Evolutionary conservation across 2,329 filamentous ascomycete genomes (phyloP).

Genomic region (Trichoderma sp.): DNA sequence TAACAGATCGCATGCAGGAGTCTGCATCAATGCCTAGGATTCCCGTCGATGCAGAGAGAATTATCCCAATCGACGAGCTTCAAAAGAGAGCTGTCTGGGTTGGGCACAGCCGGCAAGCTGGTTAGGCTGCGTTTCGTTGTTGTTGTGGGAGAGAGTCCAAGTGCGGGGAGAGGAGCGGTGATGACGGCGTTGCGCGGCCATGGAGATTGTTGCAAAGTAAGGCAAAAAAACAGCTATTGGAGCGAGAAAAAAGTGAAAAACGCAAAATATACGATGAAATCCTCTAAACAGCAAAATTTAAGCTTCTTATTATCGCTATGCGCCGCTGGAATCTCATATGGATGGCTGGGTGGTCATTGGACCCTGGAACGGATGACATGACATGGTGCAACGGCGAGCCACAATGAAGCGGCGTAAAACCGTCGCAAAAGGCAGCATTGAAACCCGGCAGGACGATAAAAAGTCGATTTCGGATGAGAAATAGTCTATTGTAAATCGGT

Average conservation of each 20-base stretch:
- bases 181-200: neutral
- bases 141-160: slow-evolving; percentile 4
- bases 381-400: slow-evolving; percentile 11
- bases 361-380: slow-evolving; percentile 5
- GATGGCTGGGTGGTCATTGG: neutral
- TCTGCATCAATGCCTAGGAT: slow-evolving; percentile 10
- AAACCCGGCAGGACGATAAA: neutral
- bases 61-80: neutral
- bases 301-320: neutral
- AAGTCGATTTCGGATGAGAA: neutral
- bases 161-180: slow-evolving; percentile 7
- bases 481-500: neutral
- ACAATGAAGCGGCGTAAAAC: neutral
- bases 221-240: neutral
- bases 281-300: neutral
- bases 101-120: slow-evolving; percentile 10
- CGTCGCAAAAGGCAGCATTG: neutral
- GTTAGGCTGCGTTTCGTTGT: slow-evolving; percentile 3
- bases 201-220: neutral
- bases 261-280: neutral
- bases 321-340: neutral
- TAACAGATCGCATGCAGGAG: neutral
- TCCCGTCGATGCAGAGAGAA: neutral
- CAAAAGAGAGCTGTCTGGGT: neutral
- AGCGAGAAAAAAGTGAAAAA: neutral